Evolutionary conservation across 352 stramenopile species (phyloP), one percentile per base, ranked within the genome.

Genomic region (Phytophthora fragariaefolia): DNA sequence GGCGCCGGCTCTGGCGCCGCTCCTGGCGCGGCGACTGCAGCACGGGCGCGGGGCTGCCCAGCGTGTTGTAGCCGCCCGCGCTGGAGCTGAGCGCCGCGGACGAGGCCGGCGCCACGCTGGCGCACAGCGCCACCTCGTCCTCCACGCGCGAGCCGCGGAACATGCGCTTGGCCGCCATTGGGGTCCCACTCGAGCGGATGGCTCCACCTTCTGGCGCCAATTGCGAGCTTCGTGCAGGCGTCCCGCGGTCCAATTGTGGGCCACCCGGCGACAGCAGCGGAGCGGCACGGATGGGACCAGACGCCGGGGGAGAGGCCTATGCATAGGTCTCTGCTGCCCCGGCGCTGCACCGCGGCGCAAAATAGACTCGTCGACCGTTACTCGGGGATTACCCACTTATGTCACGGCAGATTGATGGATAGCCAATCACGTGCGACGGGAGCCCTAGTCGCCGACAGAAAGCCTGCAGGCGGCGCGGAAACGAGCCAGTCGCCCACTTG

Each of bases 111-210:
- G 55, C 65, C 0, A 67, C 70, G 22, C 46, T 72, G 18, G 70
- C 22, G 64, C 56, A 69, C 23, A 88, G 58, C 42, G 77, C 59
- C 30, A 78, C 70, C 18, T 89, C 65, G 70, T 89, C 77, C 50
- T 90, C 79, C 12, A 86, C 77, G 48, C 79, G 74, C 56, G 66
- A 71, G 24, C 77, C 78, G 57, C 77, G 79, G 46, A 87, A 91
- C 22, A 85, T 53, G 24, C 66, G 66, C 66, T 73, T 75, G 47
- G 54, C 54, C 49, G 66, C 32, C 70, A 77, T 77, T 34, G 48
- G 30, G n/a, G n/a, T n/a, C n/a, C n/a, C n/a, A n/a, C n/a, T n/a
- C n/a, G n/a, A n/a, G n/a, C n/a, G n/a, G n/a, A n/a, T n/a, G n/a
- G n/a, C n/a, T n/a, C n/a, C n/a, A n/a, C n/a, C n/a, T n/a, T n/a